Base-by-base conservation (phyloP, 805 yeast species). In the Candida andamanensis region DNA sequence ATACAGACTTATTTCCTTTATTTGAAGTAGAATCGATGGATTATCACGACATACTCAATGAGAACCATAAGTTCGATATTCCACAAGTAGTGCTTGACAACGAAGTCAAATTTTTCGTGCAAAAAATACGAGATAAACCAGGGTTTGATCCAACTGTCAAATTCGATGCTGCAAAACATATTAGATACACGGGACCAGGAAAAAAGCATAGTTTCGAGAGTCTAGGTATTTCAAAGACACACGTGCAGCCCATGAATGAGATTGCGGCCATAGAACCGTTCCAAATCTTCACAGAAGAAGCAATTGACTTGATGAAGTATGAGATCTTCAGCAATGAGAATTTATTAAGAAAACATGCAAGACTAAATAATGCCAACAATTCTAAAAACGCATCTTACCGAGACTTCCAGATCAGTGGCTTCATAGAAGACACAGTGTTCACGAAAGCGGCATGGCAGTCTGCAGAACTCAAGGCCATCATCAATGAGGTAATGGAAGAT, bases 141-240 rank as follows among this genome's bases (percentile, higher is more conserved):
- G 39, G 39, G 10, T 39, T 41, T 29, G 24, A 36, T 26, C 33
- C 36, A 5, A 4, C 23, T 12, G 22, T 24, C 11, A 24, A 29
- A n/a, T 42, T 42, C 32, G 42, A 40, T 24, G 37, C 46, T 5
- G 27, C 31, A 13, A 36, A 26, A 18, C 44, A 42, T 28, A 24
- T 39, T 4, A 25, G 26, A 3, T 67, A 46, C 33, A 46, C 50
- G 11, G 49, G 46, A 13, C 58, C 63, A 12, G 17, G 22, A 15
- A 55, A 59, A 32, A 53, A 53, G 33, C 52, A 60, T 30, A 60
- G 67, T 2, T 47, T 64, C 35, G 45, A 46, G 21, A 68, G 62
- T 18, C 43, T 64, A 28, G 58, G 62, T 4, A 62, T 64, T 32
- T 27, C 24, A 5, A 41, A 39, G 19, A 59, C 65, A 0, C 65